Percentiles rank a stretch among this genome's conserved stretches.
These are phyloP conservation scores for Oryza punctata DNA, from an alignment of 176 grass and related monocot species.

Conservation along the genomic window DNA sequence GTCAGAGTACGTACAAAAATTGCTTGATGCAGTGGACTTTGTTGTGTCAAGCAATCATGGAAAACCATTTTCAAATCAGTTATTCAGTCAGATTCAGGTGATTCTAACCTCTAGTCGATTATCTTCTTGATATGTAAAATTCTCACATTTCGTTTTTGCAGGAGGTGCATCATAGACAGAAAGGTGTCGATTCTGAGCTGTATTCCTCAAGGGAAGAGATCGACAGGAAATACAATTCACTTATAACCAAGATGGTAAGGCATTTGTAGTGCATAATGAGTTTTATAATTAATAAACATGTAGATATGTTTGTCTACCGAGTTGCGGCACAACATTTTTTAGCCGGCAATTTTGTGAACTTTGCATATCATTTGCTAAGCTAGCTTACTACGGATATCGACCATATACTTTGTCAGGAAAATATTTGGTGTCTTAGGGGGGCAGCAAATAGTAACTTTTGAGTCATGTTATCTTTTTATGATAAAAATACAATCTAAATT, in stretches of 20 bases:
- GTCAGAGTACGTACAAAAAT: neutral
- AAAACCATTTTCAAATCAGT: conserved; percentile 55
- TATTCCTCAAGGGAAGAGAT: conserved; percentile 53
- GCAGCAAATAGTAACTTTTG: neutral
- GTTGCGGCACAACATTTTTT: neutral
- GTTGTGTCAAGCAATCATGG: conserved; percentile 49
- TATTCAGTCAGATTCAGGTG: conserved; percentile 64
- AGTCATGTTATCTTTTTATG: too few species aligned
- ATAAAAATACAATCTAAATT: too few species aligned
- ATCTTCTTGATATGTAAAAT: neutral
- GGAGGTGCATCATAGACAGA: conserved; percentile 45
- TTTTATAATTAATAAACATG: neutral
- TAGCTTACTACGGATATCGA: neutral
- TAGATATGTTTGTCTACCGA: neutral
- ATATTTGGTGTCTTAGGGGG: neutral
- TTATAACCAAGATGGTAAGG: conserved; percentile 57
- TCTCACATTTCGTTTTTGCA: conserved; percentile 1
- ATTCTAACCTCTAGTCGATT: neutral
- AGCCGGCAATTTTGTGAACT: too few species aligned
- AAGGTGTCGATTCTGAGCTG: conserved; percentile 22
- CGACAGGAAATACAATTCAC: conserved; percentile 42
- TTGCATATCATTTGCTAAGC: neutral
- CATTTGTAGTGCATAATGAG: neutral
- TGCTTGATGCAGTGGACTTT: conserved; percentile 51
- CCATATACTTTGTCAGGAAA: neutral